Evolutionary conservation across 805 yeast species (phyloP), one percentile per base, ranked within the genome.

Genomic region (Metschnikowia reukaufii): DNA sequence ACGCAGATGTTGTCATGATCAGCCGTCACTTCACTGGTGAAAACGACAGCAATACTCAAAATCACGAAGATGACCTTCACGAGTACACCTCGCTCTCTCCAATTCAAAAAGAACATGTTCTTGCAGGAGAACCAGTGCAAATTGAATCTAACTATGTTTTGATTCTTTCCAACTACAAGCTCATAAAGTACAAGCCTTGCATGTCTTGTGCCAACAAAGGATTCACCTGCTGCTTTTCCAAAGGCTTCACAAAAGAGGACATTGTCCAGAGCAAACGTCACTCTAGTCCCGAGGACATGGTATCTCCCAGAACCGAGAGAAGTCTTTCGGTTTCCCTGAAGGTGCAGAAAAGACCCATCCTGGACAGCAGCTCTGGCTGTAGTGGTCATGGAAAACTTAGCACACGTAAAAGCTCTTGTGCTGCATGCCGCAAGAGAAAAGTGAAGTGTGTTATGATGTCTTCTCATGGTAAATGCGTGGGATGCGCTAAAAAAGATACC

Each of bases 171-270:
- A 59, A 62, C 54, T 51, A 43, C 42, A 72, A 71, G 51, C 59
- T 72, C 40, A 70, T 83, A 44, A 74, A 78, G 49, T 81, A 79
- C 60, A 71, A 67, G 54, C 68, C 79, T 23, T 83, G 88, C 59
- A 66, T 74, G 30, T 79, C 83, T 10, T 84, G 88, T 57, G 61
- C 60, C n/a, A 52, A 61, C 40, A 77, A 76, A 53, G 65, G 66
- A 32, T 57, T 73, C 36, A 56, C 65, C 19, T 84, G 89, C 58
- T 61, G 68, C 31, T 83, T 83, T 57, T 76, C 84, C 30, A 82
- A 79, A 59, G 89, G 88, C 3, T 79, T 79, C 58, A 82, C 86
- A 6, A 79, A 83, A 59, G 81, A 79, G 52, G 87, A 82, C 57
- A 78, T 80, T 15, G 62, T 72, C 16, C 66, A 67, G 49, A 67